These are phyloP conservation scores for Ampelomyces quisqualis DNA, from an alignment of 2,329 filamentous ascomycete species.

Conservation along the genomic window DNA sequence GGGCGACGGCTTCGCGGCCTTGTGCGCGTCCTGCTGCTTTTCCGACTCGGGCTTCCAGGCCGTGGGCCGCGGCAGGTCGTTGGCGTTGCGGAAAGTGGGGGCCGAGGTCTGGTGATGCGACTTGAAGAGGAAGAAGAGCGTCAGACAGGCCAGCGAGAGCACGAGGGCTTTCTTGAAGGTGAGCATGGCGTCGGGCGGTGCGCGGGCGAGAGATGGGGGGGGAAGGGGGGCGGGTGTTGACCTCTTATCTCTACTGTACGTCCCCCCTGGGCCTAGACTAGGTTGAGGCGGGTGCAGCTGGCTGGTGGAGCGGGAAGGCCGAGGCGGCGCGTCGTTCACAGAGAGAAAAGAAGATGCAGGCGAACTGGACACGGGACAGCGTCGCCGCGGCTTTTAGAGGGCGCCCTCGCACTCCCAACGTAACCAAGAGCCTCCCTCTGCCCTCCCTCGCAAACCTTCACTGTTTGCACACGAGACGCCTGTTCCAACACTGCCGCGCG, in stretches of 20 bases:
- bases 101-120: constrained; percentile 53
- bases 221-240: constrained; percentile 1
- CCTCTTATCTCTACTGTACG: constrained; percentile 4
- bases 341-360: no score
- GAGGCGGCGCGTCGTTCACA: constrained; percentile 1
- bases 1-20: constrained; percentile 16
- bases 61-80: constrained; percentile 40
- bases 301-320: constrained; percentile 5
- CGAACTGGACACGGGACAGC: not conserved
- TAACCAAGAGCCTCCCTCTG: no score
- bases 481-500: constrained; percentile 3
- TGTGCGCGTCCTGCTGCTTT: constrained; percentile 9
- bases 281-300: not conserved
- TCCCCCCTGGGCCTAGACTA: constrained; percentile 3
- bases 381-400: constrained; percentile 3
- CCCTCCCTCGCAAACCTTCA: not conserved
- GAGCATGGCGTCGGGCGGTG: constrained; percentile 60
- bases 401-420: not conserved
- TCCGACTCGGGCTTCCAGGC: constrained; percentile 32
- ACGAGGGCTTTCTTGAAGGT: constrained; percentile 75
- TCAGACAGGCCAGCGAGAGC: constrained; percentile 67
- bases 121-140: constrained; percentile 68
- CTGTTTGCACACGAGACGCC: not conserved
- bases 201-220: constrained; percentile 1
- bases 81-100: constrained; percentile 36